Conservation (phyloP, 1,139 yeast genomes). For the Magnusiomyces starmeri region DNA sequence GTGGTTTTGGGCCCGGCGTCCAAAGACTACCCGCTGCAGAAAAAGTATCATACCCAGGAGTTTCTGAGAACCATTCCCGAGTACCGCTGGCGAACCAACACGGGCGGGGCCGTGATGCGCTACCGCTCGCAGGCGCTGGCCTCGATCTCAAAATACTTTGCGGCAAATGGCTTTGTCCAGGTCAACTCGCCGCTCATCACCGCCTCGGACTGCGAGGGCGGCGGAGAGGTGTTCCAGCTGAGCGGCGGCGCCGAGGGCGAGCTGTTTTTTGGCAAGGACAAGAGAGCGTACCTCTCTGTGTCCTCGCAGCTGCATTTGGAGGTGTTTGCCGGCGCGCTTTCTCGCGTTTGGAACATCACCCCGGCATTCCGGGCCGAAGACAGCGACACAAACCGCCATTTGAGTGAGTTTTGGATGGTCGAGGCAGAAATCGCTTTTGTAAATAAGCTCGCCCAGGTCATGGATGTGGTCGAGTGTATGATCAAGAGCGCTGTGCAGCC, state of each 20-base stretch:
- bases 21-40: constrained; percentile 71
- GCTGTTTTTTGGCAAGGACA: constrained; percentile 52
- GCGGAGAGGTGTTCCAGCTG: constrained; percentile 77
- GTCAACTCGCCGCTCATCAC: constrained; percentile 84
- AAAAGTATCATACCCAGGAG: constrained; percentile 60
- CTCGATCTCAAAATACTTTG: constrained; percentile 49
- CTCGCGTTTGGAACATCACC: constrained; percentile 79
- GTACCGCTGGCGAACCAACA: constrained; percentile 67
- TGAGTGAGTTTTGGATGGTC: constrained; percentile 96
- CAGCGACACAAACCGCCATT: constrained; percentile 84
- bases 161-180: constrained; percentile 49
- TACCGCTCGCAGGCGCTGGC: constrained; percentile 63
- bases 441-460: constrained; percentile 50
- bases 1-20: constrained; percentile 43
- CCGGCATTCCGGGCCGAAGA: constrained; percentile 95
- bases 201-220: constrained; percentile 94
- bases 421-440: constrained; percentile 84
- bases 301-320: constrained; percentile 91
- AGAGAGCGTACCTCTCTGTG: constrained; percentile 68
- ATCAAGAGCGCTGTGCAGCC: constrained; percentile 44
- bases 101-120: constrained; percentile 59
- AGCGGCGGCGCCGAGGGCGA: constrained; percentile 29
- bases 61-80: constrained; percentile 64
- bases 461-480: constrained; percentile 63
- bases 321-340: constrained; percentile 63